These are phyloP conservation scores for Peniophora sp. DNA, from an alignment of 1,284 basidiomycete species.

Conservation along the genomic window DNA sequence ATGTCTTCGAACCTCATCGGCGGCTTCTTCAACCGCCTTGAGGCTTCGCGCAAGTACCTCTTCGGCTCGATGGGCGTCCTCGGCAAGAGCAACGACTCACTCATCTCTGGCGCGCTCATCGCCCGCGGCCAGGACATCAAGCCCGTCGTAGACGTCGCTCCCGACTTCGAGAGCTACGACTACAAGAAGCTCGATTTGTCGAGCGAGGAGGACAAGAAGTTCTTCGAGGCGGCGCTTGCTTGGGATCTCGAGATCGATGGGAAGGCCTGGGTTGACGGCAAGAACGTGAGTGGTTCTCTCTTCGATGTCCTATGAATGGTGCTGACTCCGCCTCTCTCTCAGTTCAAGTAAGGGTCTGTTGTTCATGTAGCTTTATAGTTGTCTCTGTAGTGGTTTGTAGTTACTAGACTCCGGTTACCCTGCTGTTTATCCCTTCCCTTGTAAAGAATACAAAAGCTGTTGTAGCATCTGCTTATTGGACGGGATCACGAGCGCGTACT, in stretches of 20 bases:
- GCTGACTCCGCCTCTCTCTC: too few species aligned
- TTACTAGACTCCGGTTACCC: too few species aligned
- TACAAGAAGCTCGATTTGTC: conserved; percentile 69
- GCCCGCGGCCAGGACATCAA: conserved; percentile 68
- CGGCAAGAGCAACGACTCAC: conserved; percentile 68
- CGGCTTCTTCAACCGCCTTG: conserved; percentile 96
- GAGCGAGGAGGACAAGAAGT: conserved; percentile 71
- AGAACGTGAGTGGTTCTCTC: conserved; percentile 49
- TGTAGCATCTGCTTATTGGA: too few species aligned
- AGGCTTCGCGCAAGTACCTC: conserved; percentile 91
- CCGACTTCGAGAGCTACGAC: conserved; percentile 88
- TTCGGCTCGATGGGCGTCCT: conserved; percentile 92
- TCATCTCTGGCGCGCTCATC: conserved; percentile 80
- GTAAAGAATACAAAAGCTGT: too few species aligned
- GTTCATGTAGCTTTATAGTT: too few species aligned
- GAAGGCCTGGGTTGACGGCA: conserved; percentile 83
- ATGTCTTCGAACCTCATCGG: conserved; percentile 89
- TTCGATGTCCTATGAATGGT: not conserved
- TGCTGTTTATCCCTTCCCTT: too few species aligned
- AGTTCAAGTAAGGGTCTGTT: too few species aligned
- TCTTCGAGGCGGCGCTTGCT: conserved; percentile 85
- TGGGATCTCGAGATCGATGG: conserved; percentile 86
- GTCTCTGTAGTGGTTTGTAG: too few species aligned
- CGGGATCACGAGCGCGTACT: too few species aligned
- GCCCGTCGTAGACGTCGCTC: conserved; percentile 76